Evolutionary conservation across 805 yeast genomes (phyloP), one percentile per base, ranked within the genome.

Genomic region (Candida xyloterini): DNA sequence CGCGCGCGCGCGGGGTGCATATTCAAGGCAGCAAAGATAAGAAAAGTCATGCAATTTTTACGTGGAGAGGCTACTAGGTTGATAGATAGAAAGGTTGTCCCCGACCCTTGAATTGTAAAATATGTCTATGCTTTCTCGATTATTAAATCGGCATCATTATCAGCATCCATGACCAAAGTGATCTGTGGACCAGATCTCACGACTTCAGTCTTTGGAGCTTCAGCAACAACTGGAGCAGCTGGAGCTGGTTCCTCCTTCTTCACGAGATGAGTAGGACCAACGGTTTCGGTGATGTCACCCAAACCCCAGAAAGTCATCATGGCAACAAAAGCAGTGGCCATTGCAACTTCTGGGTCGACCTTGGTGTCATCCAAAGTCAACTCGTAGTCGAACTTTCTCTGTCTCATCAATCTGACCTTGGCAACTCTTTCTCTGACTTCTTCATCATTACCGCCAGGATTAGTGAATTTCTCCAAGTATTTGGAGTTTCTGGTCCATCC

Each of bases 221-320:
- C 47, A 18, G 20, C 6, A 18, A 18, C 20, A 20, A 18, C 42
- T 14, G 37, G 34, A 16, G 23, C 39, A 13, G 31, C 49, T 21
- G 33, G 30, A 30, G 35, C 34, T 18, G 20, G 20, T 18, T 27
- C 41, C 20, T 21, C 43, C 22, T 27, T 44, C 35, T 46, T 47
- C 29, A 42, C 38, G 30, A 48, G 44, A 28, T 42, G 41, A 7
- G 79, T 73, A 18, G 81, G 81, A 13, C 81, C 81, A 32, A 70
- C 64, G 18, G 81, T 74, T 38, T 68, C 71, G 11, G 79, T 74
- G 44, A 62, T 62, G 53, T 68, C 75, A 36, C 79, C 80, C 35
- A 66, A 56, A 15, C 79, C 78, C 86, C 86, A 79, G 58, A 78
- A 79, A n/a, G 83, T 75, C 62, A 76, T 65, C 80, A 79, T 78